Base-by-base conservation (phyloP, 371 early-diverging fungal genomes). In the Saksenaea vasiformis region DNA sequence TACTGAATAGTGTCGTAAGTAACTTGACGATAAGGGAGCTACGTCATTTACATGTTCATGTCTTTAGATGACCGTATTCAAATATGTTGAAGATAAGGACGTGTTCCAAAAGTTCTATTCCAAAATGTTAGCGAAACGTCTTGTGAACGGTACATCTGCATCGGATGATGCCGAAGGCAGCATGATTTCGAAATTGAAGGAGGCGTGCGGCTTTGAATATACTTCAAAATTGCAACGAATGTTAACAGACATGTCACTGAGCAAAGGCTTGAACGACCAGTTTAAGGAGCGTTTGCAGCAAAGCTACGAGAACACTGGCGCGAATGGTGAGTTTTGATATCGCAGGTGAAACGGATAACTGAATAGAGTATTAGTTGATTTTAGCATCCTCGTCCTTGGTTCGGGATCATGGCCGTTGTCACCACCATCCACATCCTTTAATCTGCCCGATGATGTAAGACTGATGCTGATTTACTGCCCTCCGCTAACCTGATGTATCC, bases 371-470 rank as follows among this genome's bases (percentile, higher is more conserved):
- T 61, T 76, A 69, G 86, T 88, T 51, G 97, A 95, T 67, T 94
- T 96, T 74, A 84, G 83, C n/a, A 87, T 93, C 39, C 82, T 95
- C 39, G 93, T 97, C 1, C 83, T 97, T 28, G 87, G 90, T 65
- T 90, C 93, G 4, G 93, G 90, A 22, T 86, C 90, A 51, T 98
- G 98, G 98, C 98, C 98, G n/a, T 71, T 96, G 28, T 82, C 85
- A 37, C 80, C 92, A 1, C 89, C 93, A 0, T 80, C 87, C 5
- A 89, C 92, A 0, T 76, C 83, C 14, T 94, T 96, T 69, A 90
- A 85, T 68, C 80, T 96, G 56, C 98, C 98, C 14, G 86, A 90
- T 41, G 93, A 91, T 62, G 87, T 93, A 68, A 37, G 69, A 61
- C 10, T 26, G n/a, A n/a, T 31, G 26, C 24, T 60, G 15, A 58